Evolutionary conservation across 805 yeast genomes (phyloP), one percentile per base, ranked within the genome.

Genomic region (Saturnispora gosingensis): DNA sequence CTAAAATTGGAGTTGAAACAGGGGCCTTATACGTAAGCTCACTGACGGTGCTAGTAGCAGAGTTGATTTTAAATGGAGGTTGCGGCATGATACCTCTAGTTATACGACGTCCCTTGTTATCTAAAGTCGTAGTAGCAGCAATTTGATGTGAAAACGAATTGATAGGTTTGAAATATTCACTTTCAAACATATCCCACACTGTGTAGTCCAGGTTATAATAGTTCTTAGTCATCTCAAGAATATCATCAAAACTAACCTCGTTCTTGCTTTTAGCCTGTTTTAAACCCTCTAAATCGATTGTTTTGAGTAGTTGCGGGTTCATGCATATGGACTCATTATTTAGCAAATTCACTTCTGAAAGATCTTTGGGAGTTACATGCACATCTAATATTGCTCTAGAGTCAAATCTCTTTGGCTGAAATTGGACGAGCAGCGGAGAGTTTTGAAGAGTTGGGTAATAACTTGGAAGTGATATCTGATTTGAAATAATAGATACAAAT

Each of bases 391-490:
- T 57, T 0, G 76, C 67, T 34, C 73, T 66, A 0, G 80, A 67
- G 16, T 62, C 55, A 0, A 55, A 56, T 13, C 68, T 60, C 16
- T 59, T 59, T 0, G 90, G 81, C 5, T 60, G 63, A 59, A 72
- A 85, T 18, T 78, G 79, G 53, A 82, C 73, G 39, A 84, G 62
- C 52, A 80, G 70, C 25, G 88, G 79, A 4, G 77, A 77, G 52
- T 81, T 80, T 51, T 73, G 76, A 43, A 76, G 70, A 3, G 91
- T 85, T 5, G 93, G 95, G 59, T 85, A 85, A 62, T 85, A 83
- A 0, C 85, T 84, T 53, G 83, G 89, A 47, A 80, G 45, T 1
- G 68, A 63, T 45, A 61, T 61, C 43, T 58, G 56, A 45, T 62
- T 64, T 42, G 62, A 51, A 20, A 65, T 51, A 16, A 64, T 64